Evolutionary conservation across 257 asterid genomes (phyloP).

Genomic region (Nicotiana noctiflora): DNA sequence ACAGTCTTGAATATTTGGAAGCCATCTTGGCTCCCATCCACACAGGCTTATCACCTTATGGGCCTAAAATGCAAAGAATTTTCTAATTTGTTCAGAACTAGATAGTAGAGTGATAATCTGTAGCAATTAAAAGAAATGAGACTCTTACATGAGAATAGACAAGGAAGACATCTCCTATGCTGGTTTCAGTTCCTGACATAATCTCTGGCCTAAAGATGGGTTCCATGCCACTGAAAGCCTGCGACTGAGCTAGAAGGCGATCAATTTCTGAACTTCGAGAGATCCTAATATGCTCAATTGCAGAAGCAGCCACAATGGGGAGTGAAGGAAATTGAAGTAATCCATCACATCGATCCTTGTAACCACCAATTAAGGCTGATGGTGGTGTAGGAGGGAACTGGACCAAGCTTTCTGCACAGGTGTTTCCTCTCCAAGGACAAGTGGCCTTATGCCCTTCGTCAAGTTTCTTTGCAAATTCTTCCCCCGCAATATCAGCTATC

Average conservation of each 20-base stretch:
- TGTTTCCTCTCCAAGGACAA: slow-evolving; percentile 95
- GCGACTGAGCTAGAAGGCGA: slow-evolving; percentile 74
- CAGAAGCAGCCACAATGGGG: slow-evolving; percentile 74
- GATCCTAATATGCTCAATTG: slow-evolving; percentile 65
- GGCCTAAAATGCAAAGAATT: slow-evolving; percentile 45
- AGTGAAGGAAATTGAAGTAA: slow-evolving; percentile 91
- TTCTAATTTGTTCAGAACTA: not conserved
- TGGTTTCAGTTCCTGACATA: slow-evolving; percentile 48
- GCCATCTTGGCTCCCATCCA: slow-evolving; percentile 99
- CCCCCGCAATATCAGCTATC: slow-evolving; percentile 69
- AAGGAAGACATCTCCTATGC: slow-evolving; percentile 61
- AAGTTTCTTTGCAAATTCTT: slow-evolving; percentile 65
- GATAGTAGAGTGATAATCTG: not conserved
- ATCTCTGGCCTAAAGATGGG: slow-evolving; percentile 64
- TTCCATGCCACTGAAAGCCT: slow-evolving; percentile 51
- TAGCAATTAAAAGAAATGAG: slow-evolving; percentile 13
- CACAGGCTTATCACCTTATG: slow-evolving; percentile 93
- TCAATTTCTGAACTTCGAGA: slow-evolving; percentile 82
- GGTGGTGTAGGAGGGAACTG: slow-evolving; percentile 99
- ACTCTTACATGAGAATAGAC: slow-evolving; percentile 73
- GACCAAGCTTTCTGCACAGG: slow-evolving; percentile 93
- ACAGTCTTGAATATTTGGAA: slow-evolving; percentile 95
- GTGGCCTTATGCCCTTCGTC: slow-evolving; percentile 70
- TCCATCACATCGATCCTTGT: slow-evolving; percentile 96
- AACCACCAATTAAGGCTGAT: slow-evolving; percentile 94